Conservation (phyloP, 257 asterid genomes). For the Gentiana dahurica region DNA sequence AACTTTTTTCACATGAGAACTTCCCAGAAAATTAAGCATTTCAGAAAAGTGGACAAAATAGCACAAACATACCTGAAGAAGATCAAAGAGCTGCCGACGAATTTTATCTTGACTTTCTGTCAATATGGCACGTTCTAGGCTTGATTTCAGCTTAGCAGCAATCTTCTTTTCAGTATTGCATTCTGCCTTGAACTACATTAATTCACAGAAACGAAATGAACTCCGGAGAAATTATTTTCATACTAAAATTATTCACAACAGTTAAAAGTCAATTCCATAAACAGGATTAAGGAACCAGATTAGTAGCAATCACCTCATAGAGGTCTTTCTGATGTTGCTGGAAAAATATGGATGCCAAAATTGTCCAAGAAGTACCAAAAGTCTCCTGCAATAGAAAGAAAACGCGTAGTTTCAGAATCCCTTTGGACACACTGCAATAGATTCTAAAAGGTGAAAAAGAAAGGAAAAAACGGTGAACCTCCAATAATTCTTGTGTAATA, state of each 20-base stretch:
- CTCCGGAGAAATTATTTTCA: neutral
- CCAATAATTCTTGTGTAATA: conserved; percentile 39
- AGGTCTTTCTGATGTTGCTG: conserved; percentile 60
- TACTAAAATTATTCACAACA: no score
- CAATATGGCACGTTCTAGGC: conserved; percentile 49
- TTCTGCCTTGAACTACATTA: conserved; percentile 79
- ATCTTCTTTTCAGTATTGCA: conserved; percentile 84
- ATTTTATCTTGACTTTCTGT: conserved; percentile 61
- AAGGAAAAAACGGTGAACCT: conserved; percentile 27
- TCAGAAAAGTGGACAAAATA: neutral
- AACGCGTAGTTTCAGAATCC: conserved; percentile 17
- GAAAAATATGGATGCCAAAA: conserved; percentile 67
- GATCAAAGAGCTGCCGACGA: conserved; percentile 64
- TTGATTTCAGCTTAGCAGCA: conserved; percentile 60
- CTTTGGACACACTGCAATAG: conserved; percentile 5
- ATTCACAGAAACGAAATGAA: conserved; percentile 9
- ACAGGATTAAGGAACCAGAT: neutral
- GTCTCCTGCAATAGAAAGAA: conserved; percentile 50
- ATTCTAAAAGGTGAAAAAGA: neutral
- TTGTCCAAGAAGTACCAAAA: conserved; percentile 76
- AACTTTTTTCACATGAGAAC: neutral
- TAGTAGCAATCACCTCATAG: conserved; percentile 49
- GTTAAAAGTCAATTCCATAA: neutral
- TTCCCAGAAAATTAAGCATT: neutral
- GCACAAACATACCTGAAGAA: conserved; percentile 53